Evolutionary conservation across 2,329 filamentous ascomycete genomes (phyloP), one percentile per base, ranked within the genome.

Genomic region (Colletotrichum gigasporum): DNA sequence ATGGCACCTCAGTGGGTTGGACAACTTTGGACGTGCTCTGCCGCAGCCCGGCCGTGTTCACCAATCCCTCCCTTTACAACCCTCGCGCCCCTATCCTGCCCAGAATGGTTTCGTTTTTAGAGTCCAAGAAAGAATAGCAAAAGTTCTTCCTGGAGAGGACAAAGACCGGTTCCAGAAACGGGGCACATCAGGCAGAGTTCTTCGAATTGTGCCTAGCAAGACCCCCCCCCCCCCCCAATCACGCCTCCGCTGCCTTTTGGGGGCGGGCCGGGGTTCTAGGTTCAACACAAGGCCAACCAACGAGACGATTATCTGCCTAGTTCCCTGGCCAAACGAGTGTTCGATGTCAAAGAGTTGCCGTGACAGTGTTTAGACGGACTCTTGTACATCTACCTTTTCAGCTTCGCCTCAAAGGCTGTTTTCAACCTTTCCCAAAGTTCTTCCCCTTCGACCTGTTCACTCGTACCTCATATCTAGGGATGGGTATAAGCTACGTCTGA

Each of bases 381-480:
- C 4, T 20, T 20, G 37, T 16, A 5, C 34, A 24, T 24, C 34
- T 26, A 52, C 35, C 52, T 44, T 11, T 18, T 41, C 6, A 50
- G 32, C 48, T 61, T 53, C 41, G 41, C 56, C 56, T 12, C 12
- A 30, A 35, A 45, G 47, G 41, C 34, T 64, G 56, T 35, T 24
- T 61, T 26, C 20, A 54, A 34, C 18, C 37, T 34, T 35, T 37
- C 35, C 56, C 61, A 64, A 64, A 64, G 61, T 64, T 42, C 60
- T 59, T 34, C 47, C 39, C 32, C 41, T 14, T 61, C 16, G 10
- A 54, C 35, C 48, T 54, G 18, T 35, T 45, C 28, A n/a, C n/a
- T 54, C 16, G 24, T 18, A 37, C 30, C 34, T 35, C 22, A 59
- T 44, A 48, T 44, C 42, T 22, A 16, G 18, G 8, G 16, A 35